A percentile compares a stretch with the other conserved stretches of the same genome.
Conservation (phyloP, 2,329 filamentous ascomycete species). For the Epichloe brachyelytri region DNA sequence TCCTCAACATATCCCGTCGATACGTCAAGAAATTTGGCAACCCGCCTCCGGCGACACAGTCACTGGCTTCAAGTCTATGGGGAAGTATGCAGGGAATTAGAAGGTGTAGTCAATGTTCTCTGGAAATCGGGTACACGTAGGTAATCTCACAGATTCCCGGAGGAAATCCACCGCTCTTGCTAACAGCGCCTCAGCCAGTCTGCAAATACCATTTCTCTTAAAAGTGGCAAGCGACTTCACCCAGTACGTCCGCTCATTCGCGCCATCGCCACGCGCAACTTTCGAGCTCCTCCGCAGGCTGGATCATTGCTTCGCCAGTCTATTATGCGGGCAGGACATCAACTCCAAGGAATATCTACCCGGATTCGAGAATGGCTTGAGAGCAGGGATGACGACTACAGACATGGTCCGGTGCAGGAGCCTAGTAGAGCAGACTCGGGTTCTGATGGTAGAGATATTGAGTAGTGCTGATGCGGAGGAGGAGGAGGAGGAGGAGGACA, state of each 20-base stretch:
- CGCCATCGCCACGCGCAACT: constrained; percentile 44
- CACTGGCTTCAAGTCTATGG: constrained; percentile 45
- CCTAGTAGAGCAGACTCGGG: constrained; percentile 62
- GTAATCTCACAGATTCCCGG: constrained; percentile 18
- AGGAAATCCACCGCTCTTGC: neutral
- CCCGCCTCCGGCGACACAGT: constrained; percentile 32
- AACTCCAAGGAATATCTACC: constrained; percentile 53
- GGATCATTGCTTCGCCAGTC: constrained; percentile 69
- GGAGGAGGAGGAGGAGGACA: constrained; percentile 20
- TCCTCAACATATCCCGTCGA: constrained; percentile 41
- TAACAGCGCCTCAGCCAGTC: constrained; percentile 40
- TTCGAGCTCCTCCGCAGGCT: constrained; percentile 65
- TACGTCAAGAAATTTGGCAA: constrained; percentile 47
- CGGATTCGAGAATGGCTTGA: constrained; percentile 50
- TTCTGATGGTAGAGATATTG: constrained; percentile 57
- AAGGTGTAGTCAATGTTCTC: constrained; percentile 62
- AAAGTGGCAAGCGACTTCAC: constrained; percentile 61
- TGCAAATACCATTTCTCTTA: constrained; percentile 77
- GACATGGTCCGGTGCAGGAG: constrained; percentile 83
- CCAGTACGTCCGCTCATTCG: constrained; percentile 60
- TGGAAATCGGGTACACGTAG: constrained; percentile 82
- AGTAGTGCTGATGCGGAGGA: constrained; percentile 28
- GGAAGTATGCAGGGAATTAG: constrained; percentile 62
- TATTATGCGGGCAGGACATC: constrained; percentile 55
- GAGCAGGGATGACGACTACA: constrained; percentile 57